Conservation (phyloP, 192 early-diverging fungal species). For the Umbelopsis isabellina region DNA sequence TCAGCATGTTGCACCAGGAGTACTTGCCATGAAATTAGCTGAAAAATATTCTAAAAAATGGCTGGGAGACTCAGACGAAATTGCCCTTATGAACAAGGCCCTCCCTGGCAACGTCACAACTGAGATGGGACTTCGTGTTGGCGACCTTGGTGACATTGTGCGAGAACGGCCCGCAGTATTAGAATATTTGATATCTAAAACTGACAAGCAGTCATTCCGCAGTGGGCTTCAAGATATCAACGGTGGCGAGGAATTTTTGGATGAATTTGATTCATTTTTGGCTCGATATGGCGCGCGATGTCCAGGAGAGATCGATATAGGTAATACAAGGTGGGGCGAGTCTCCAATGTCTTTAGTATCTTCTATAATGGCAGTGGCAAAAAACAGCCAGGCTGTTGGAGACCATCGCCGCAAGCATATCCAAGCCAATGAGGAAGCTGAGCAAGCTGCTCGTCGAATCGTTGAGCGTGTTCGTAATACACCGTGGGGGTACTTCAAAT, state of each 20-base stretch:
- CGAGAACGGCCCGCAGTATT: background rate
- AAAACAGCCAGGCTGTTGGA: background rate
- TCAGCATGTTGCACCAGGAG: background rate
- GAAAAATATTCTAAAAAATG: background rate
- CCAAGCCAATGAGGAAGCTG: conserved; percentile 13
- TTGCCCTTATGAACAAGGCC: background rate
- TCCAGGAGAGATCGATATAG: conserved; percentile 14
- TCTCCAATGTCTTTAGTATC: background rate
- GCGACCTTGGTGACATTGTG: conserved; percentile 2
- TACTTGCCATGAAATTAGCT: background rate
- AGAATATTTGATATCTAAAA: background rate
- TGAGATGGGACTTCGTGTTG: conserved; percentile 18
- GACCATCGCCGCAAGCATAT: conserved; percentile 17
- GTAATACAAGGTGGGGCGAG: background rate
- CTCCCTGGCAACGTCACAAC: conserved; percentile 17
- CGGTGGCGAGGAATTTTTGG: background rate
- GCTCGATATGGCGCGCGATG: conserved; percentile 8
- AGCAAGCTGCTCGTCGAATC: conserved; percentile 1
- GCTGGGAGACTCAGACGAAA: background rate
- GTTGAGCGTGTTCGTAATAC: conserved; percentile 10
- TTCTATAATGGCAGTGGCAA: background rate
- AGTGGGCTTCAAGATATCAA: background rate
- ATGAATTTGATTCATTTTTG: conserved; percentile 12
- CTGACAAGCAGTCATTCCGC: background rate
- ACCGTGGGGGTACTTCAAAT: conserved; percentile 6